phyloP scores from a whole-genome alignment of 2,329 filamentous ascomycete genomes.

The Dactylonectria macrodidyma region DNA sequence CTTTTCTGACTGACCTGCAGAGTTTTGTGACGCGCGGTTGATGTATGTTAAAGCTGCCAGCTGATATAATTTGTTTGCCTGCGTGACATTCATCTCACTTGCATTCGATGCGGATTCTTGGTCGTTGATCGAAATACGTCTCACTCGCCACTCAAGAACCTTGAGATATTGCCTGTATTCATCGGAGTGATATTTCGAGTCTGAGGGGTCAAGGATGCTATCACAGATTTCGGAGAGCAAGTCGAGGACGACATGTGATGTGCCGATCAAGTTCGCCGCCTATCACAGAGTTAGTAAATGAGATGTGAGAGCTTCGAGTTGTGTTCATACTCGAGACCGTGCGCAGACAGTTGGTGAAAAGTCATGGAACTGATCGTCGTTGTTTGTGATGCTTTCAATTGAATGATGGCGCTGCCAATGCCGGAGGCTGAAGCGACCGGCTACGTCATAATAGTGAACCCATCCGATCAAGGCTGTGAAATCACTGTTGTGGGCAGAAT shows the following conservation, averaged over 20 bases:
- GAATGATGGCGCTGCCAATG: slow-evolving; percentile 37
- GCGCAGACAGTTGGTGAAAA: slow-evolving; percentile 32
- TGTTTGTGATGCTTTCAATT: neutral
- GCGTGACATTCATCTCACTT: fast-evolving
- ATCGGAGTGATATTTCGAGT: neutral
- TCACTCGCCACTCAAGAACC: slow-evolving; percentile 25
- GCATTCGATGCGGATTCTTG: fast-evolving
- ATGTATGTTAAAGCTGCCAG: slow-evolving; percentile 51
- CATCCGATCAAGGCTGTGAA: slow-evolving; percentile 32
- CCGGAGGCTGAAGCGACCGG: slow-evolving; percentile 35
- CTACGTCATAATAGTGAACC: slow-evolving; percentile 36
- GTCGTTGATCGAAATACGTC: neutral
- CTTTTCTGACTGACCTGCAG: slow-evolving; percentile 20
- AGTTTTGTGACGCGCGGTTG: slow-evolving; percentile 37
- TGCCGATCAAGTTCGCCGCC: neutral
- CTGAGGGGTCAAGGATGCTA: neutral
- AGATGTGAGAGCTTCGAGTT: fast-evolving
- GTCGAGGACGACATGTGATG: slow-evolving; percentile 30
- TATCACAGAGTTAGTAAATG: neutral
- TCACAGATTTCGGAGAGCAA: slow-evolving; percentile 36
- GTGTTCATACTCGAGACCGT: slow-evolving; percentile 6
- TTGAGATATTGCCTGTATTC: slow-evolving; percentile 19
- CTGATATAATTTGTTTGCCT: slow-evolving; percentile 41
- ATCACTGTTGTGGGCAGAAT: slow-evolving; percentile 7
- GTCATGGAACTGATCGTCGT: neutral